A percentile compares a stretch with the other conserved stretches of the same genome.
phyloP scores from a whole-genome alignment of 2,329 filamentous ascomycete species.

The Elsinoe ampelina region DNA sequence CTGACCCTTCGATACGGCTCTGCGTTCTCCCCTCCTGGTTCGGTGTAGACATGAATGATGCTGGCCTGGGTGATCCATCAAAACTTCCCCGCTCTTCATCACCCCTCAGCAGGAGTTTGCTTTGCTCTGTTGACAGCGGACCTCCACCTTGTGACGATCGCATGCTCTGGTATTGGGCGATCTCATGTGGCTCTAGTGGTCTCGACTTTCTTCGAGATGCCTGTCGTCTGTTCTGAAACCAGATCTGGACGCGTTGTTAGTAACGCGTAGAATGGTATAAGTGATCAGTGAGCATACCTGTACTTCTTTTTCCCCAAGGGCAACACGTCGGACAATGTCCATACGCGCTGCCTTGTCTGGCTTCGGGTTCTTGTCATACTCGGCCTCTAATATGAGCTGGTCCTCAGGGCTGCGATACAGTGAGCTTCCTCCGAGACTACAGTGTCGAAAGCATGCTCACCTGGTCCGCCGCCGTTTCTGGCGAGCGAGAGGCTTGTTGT shows the following conservation, averaged over 20 bases:
- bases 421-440: background rate
- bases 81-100: constrained; percentile 6
- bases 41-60: constrained; percentile 6
- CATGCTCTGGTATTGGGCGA: constrained; percentile 38
- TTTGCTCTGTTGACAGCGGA: constrained; percentile 1
- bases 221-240: constrained; percentile 93
- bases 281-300: constrained; percentile 55
- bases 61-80: background rate
- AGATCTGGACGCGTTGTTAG: constrained; percentile 54
- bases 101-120: background rate
- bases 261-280: background rate
- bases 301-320: constrained; percentile 89
- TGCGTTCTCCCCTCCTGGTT: background rate
- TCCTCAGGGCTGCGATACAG: constrained; percentile 62
- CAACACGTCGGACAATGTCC: constrained; percentile 74
- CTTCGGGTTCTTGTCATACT: constrained; percentile 77
- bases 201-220: constrained; percentile 85
- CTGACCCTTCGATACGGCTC: background rate
- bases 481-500: constrained; percentile 50
- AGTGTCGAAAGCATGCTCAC: constrained; percentile 30
- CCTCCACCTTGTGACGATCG: constrained; percentile 16
- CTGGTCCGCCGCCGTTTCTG: constrained; percentile 55
- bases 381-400: constrained; percentile 76
- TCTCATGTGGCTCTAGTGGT: constrained; percentile 68
- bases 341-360: constrained; percentile 83